Evolutionary conservation across 1,284 basidiomycete genomes (phyloP).

Genomic region (Cutaneotrichosporon cutaneum): DNA sequence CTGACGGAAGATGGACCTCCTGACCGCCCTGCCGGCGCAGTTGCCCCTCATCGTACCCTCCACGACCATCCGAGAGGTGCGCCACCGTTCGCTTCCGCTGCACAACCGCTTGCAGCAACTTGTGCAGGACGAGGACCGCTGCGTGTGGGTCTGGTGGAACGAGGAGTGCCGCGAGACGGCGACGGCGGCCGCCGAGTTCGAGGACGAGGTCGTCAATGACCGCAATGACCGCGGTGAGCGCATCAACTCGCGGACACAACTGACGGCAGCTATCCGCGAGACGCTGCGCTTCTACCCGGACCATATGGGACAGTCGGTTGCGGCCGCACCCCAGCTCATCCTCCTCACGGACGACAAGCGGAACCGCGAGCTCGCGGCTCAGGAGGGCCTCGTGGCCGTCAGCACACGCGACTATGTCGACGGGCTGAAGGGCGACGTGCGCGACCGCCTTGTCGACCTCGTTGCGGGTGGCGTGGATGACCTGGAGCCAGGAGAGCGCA

Average conservation of each 20-base stretch:
- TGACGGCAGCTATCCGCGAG: slow-evolving; percentile 70
- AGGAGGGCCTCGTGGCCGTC: slow-evolving; percentile 64
- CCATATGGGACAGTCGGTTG: slow-evolving; percentile 63
- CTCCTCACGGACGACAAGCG: slow-evolving; percentile 86
- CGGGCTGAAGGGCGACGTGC: slow-evolving; percentile 60
- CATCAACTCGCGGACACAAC: not conserved
- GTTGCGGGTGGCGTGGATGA: slow-evolving; percentile 64
- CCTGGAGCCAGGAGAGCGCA: slow-evolving; percentile 50
- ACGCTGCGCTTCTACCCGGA: slow-evolving; percentile 79
- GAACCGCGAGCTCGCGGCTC: slow-evolving; percentile 73
- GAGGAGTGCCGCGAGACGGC: slow-evolving; percentile 70
- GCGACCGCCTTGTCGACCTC: slow-evolving; percentile 69
- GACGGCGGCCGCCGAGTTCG: slow-evolving; percentile 25
- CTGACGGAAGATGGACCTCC: slow-evolving; percentile 77
- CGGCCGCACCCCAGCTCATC: slow-evolving; percentile 63
- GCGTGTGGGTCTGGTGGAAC: slow-evolving; percentile 82
- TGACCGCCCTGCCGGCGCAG: slow-evolving; percentile 70
- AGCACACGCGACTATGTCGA: slow-evolving; percentile 78
- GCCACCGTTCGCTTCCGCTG: slow-evolving; percentile 88
- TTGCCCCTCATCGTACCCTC: slow-evolving; percentile 86
- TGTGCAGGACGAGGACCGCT: slow-evolving; percentile 73
- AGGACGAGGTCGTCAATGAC: slow-evolving; percentile 67
- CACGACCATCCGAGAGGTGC: slow-evolving; percentile 93
- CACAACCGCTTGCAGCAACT: slow-evolving; percentile 87
- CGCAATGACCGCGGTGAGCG: slow-evolving; percentile 82